Conservation (phyloP, 1,139 yeast genomes). For the Nadsonia starkeyi-henricii region DNA sequence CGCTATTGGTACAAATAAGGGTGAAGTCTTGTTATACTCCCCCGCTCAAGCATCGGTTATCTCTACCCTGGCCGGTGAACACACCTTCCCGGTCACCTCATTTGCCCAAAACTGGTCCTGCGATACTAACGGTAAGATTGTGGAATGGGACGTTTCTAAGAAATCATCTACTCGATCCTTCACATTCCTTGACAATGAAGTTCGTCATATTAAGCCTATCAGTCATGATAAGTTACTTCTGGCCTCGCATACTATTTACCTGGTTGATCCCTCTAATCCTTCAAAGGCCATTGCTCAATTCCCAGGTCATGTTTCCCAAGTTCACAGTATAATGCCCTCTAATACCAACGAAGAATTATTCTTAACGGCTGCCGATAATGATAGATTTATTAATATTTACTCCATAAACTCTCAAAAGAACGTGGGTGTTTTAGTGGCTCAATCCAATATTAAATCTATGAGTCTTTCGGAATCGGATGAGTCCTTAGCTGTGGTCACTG, state of each 20-base stretch:
- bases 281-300: slow-evolving; percentile 11
- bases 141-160: slow-evolving; percentile 47
- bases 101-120: slow-evolving; percentile 46
- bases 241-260: slow-evolving; percentile 51
- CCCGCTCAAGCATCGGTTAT: slow-evolving; percentile 49
- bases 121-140: slow-evolving; percentile 47
- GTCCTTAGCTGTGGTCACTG: slow-evolving; percentile 45
- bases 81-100: slow-evolving; percentile 39
- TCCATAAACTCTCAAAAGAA: slow-evolving; percentile 30
- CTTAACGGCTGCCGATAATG: slow-evolving; percentile 59
- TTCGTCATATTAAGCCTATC: slow-evolving; percentile 24
- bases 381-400: slow-evolving; percentile 64
- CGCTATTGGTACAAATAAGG: slow-evolving; percentile 54
- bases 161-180: slow-evolving; percentile 32
- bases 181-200: slow-evolving; percentile 26
- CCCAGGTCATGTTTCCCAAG: slow-evolving; percentile 18
- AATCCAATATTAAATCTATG: slow-evolving; percentile 41
- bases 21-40: slow-evolving; percentile 50
- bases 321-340: slow-evolving; percentile 10
- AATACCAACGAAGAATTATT: slow-evolving; percentile 29
- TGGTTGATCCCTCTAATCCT: slow-evolving; percentile 28
- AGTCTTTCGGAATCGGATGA: slow-evolving; percentile 24
- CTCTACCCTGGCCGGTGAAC: slow-evolving; percentile 37
- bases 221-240: slow-evolving; percentile 30
- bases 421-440: slow-evolving; percentile 48